These are phyloP conservation scores for Eruca vesicaria DNA, from an alignment of 441 rosid species.

Conservation along the genomic window DNA sequence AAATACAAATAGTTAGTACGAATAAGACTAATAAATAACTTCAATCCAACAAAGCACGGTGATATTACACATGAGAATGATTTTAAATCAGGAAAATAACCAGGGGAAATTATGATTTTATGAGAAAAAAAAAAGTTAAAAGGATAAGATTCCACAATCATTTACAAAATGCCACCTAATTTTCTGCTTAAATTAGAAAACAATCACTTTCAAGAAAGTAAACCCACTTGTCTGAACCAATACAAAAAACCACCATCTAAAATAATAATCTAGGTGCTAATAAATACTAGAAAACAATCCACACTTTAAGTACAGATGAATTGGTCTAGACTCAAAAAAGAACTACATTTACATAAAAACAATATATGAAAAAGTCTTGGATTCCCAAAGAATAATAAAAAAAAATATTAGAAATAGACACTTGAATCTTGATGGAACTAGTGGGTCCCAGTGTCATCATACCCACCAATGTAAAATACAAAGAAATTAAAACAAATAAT, in stretches of 20 bases:
- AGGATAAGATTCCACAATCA: slow-evolving; percentile 31
- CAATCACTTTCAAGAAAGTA: slow-evolving; percentile 25
- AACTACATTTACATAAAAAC: slow-evolving; percentile 13
- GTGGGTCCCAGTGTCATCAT: slow-evolving; percentile 14
- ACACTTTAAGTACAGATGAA: slow-evolving; percentile 9
- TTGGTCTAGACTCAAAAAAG: slow-evolving; percentile 19
- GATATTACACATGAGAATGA: neutral
- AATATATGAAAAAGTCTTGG: slow-evolving; percentile 22
- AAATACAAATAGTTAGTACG: slow-evolving; percentile 3
- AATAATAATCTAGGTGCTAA: slow-evolving; percentile 25
- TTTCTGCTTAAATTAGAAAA: slow-evolving; percentile 12
- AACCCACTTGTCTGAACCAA: slow-evolving; percentile 21
- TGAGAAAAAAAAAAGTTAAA: neutral
- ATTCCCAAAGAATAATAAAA: slow-evolving; percentile 6
- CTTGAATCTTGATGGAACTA: slow-evolving; percentile 21
- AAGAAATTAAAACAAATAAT: neutral
- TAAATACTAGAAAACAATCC: slow-evolving; percentile 18
- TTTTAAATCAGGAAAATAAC: neutral
- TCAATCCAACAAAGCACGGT: neutral
- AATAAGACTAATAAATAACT: neutral
- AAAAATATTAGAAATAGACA: slow-evolving; percentile 25
- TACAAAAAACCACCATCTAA: slow-evolving; percentile 13
- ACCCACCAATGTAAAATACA: slow-evolving; percentile 6
- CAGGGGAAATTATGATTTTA: neutral
- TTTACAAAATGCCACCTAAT: slow-evolving; percentile 24